Conservation (phyloP, 2,329 filamentous ascomycete genomes). For the Kalmusia sp. region DNA sequence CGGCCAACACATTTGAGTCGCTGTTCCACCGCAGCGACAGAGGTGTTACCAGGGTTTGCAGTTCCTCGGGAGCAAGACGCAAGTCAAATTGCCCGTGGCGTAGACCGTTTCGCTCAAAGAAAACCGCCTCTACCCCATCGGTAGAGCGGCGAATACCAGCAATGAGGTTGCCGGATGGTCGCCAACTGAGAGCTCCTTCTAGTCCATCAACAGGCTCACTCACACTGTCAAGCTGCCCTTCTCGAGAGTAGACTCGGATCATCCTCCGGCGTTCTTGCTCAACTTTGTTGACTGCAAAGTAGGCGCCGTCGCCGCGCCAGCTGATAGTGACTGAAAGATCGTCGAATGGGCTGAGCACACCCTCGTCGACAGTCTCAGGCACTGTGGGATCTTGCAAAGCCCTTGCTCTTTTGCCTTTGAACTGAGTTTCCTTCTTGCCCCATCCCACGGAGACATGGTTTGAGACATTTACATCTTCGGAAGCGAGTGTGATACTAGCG, state of each 20-base stretch:
- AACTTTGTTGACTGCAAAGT: constrained; percentile 84
- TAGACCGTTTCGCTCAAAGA: constrained; percentile 97
- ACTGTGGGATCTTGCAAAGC: constrained; percentile 92
- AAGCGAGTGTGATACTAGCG: constrained; percentile 73
- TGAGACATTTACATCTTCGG: constrained; percentile 82
- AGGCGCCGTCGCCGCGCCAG: constrained; percentile 95
- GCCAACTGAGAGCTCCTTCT: constrained; percentile 88
- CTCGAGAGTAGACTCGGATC: constrained; percentile 88
- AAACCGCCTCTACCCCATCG: constrained; percentile 80
- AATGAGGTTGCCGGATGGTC: constrained; percentile 87
- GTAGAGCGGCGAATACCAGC: constrained; percentile 80
- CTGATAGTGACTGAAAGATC: constrained; percentile 75
- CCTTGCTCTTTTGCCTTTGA: constrained; percentile 87
- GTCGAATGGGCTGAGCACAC: constrained; percentile 76
- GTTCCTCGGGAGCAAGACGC: constrained; percentile 67
- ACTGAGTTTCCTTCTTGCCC: constrained; percentile 98
- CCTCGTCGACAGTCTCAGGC: constrained; percentile 88
- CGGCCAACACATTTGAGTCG: constrained; percentile 88
- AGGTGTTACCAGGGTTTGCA: constrained; percentile 60
- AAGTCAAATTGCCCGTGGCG: constrained; percentile 95
- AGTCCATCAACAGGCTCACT: constrained; percentile 93
- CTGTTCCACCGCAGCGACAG: constrained; percentile 84
- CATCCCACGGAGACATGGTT: constrained; percentile 96
- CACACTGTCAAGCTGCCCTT: constrained; percentile 88
- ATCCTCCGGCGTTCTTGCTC: constrained; percentile 74